Base-by-base conservation (phyloP, 169 alveolate genomes). In the Eimeria necatrix region DNA sequence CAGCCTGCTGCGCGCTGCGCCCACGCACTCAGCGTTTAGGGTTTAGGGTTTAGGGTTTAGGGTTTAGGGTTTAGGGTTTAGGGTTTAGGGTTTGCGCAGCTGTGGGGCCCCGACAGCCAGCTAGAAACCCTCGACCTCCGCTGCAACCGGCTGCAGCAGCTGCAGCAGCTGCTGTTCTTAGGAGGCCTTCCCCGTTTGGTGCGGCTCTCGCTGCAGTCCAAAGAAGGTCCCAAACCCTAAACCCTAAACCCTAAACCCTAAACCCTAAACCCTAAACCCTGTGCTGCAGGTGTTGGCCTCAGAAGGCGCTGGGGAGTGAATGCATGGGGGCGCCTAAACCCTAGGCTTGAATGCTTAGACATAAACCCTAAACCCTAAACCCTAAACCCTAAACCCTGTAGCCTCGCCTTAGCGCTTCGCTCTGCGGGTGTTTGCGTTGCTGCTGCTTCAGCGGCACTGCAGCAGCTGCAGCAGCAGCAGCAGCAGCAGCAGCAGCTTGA, bases 391-490 rank as follows among this genome's bases (percentile, higher is more conserved):
- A n/a, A n/a, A n/a, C n/a, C n/a, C n/a, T n/a, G n/a, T n/a, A n/a
- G n/a, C n/a, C n/a, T n/a, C n/a, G 83, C 51, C 32, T 71, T 32
- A n/a, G 46, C 14, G 4, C 32, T 71, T 32, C 51, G 14, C 83
- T 71, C 20, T 9, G 14, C 51, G 51, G 7, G 51, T 14, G 51
- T 32, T 32, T n/a, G 46, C 83, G n/a, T 71, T n/a, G 51, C 53
- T 56, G 64, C 4, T 71, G 83, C 83, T 24, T 32, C 83, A 71
- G 83, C 32, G 4, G 83, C 83, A 32, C 83, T 71, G 83, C 83
- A 71, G 53, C 83, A 71, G 83, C 83, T 5, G 51, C 83, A 71
- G 51, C 83, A 32, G 14, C 46, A 71, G 83, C 9, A 71, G 51
- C 83, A 71, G 83, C 83, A 71, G 83, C n/a, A 71, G 3, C 83